Conservation (phyloP, 495 filamentous ascomycete genomes). For the Oidiodendron maius region DNA sequence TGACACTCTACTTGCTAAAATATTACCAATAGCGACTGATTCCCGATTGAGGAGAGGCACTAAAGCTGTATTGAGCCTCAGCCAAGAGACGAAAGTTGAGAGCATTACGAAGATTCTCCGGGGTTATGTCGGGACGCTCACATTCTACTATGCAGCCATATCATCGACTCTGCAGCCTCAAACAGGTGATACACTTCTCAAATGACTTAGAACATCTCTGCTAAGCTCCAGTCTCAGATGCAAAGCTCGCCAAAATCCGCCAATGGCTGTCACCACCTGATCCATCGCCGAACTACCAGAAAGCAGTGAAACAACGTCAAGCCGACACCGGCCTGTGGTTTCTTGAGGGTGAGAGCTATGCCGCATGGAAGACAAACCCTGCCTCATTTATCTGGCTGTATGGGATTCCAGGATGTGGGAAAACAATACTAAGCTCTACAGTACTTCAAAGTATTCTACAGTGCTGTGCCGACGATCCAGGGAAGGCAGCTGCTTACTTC, state of each 20-base stretch:
- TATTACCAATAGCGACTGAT: conserved; percentile 13
- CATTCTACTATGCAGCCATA: conserved; percentile 6
- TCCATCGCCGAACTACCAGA: conserved; percentile 21
- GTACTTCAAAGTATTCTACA: conserved; percentile 21
- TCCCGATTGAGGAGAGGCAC: conserved; percentile 11
- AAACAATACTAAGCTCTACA: conserved; percentile 29
- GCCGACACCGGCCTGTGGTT: conserved; percentile 27
- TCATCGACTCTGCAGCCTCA: conserved; percentile 6
- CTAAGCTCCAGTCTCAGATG: conserved; percentile 8
- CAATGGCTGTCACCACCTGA: conserved; percentile 25
- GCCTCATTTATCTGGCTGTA: conserved; percentile 27
- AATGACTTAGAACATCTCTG: conserved; percentile 2
- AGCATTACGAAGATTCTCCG: conserved; percentile 15
- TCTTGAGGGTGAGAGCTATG: conserved; percentile 17
- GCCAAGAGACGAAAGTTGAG: conserved; percentile 20
- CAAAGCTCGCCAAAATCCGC: conserved; percentile 10
- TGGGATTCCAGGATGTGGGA: conserved; percentile 33
- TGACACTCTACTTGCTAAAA: conserved; percentile 16
- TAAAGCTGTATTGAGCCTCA: conserved; percentile 20
- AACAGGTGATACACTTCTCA: conserved; percentile 4
- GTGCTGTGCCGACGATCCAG: not conserved
- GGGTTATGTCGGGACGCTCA: conserved; percentile 4
- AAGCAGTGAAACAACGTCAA: conserved; percentile 17
- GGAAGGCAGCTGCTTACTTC: conserved; percentile 16
- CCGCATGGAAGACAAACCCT: conserved; percentile 18